Conservation (phyloP, 352 stramenopile genomes). For the Globisporangium abappressorium region DNA sequence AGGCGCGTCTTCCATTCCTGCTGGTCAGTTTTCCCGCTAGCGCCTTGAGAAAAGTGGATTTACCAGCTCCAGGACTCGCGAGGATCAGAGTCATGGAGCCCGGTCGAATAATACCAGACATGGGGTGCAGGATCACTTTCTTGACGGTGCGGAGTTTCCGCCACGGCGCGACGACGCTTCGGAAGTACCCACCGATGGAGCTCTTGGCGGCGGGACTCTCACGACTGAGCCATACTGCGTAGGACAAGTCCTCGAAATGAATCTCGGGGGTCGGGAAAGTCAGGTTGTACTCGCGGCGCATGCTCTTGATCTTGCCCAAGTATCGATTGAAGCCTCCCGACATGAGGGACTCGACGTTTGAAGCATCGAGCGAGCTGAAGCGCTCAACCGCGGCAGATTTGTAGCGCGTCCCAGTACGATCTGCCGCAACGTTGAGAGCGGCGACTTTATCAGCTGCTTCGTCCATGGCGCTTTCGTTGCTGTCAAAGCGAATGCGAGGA, state of each 20-base stretch:
- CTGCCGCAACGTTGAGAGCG: neutral
- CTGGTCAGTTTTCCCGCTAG: conserved; percentile 53
- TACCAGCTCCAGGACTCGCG: conserved; percentile 66
- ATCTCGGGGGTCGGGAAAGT: conserved; percentile 57
- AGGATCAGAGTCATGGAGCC: conserved; percentile 58
- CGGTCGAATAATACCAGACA: conserved; percentile 79
- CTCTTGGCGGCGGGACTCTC: conserved; percentile 29
- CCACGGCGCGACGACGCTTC: conserved; percentile 32
- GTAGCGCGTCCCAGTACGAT: neutral
- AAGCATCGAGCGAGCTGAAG: conserved; percentile 40
- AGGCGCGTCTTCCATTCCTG: conserved; percentile 34
- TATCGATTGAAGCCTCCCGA: conserved; percentile 55
- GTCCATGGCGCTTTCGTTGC: neutral
- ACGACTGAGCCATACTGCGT: conserved; percentile 34
- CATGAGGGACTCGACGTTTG: conserved; percentile 54
- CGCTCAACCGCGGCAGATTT: conserved; percentile 25
- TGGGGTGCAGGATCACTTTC: conserved; percentile 6
- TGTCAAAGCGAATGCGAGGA: conserved; percentile 1
- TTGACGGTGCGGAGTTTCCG: neutral
- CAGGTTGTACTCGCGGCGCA: conserved; percentile 46
- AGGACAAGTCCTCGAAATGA: conserved; percentile 55
- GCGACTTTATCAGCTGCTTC: conserved; percentile 5
- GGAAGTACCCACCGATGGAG: conserved; percentile 35
- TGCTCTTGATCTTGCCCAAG: conserved; percentile 40
- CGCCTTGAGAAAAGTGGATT: conserved; percentile 79